Conservation (phyloP, 2,329 filamentous ascomycete genomes). For the Mycosphaerella sp. region DNA sequence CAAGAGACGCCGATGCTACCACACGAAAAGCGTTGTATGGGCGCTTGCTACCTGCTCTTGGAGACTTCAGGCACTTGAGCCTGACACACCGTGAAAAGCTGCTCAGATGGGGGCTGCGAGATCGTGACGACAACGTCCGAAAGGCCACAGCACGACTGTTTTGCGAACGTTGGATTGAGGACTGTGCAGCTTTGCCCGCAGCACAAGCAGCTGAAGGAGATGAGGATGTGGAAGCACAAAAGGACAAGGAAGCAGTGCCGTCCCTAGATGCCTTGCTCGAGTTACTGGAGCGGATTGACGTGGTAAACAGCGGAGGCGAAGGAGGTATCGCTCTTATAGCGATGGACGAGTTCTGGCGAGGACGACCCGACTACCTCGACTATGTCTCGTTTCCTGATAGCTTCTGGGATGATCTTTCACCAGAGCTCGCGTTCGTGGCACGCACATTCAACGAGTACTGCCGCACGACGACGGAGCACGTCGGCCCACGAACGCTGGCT, state of each 20-base stretch:
- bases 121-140: slow-evolving; percentile 88
- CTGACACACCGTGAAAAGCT: slow-evolving; percentile 93
- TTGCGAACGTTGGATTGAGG: slow-evolving; percentile 94
- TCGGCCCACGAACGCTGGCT: slow-evolving; percentile 64
- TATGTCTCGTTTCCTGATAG: slow-evolving; percentile 60
- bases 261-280: slow-evolving; percentile 81
- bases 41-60: slow-evolving; percentile 75
- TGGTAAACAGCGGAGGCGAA: slow-evolving; percentile 83
- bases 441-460: slow-evolving; percentile 95
- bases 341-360: slow-evolving; percentile 95
- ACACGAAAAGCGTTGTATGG: slow-evolving; percentile 85
- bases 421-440: slow-evolving; percentile 83
- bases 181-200: slow-evolving; percentile 67
- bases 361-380: slow-evolving; percentile 74
- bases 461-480: slow-evolving; percentile 53
- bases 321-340: slow-evolving; percentile 87
- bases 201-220: slow-evolving; percentile 52
- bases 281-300: slow-evolving; percentile 86
- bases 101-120: slow-evolving; percentile 86
- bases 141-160: slow-evolving; percentile 89
- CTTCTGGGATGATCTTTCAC: slow-evolving; percentile 75
- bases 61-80: slow-evolving; percentile 90
- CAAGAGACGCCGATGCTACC: slow-evolving; percentile 77
- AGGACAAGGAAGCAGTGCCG: slow-evolving; percentile 50
- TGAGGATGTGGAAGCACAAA: slow-evolving; percentile 45